Percentiles rank a stretch among this genome's conserved stretches.
phyloP scores from a whole-genome alignment of 2,329 filamentous ascomycete species.

The Fonsecaea pedrosoi region DNA sequence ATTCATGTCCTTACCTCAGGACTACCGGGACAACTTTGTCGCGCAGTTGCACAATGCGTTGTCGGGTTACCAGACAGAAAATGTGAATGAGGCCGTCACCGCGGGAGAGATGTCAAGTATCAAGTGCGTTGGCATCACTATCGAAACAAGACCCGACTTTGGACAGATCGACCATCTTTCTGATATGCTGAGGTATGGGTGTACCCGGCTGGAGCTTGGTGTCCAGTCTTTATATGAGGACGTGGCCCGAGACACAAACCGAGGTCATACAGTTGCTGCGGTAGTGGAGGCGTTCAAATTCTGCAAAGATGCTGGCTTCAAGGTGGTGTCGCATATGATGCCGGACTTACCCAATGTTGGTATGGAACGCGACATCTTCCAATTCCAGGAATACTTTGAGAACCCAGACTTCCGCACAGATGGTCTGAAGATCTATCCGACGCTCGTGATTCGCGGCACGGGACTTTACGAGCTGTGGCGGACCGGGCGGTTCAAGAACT shows the following conservation, averaged over 20 bases:
- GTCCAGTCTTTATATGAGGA: slow-evolving; percentile 98
- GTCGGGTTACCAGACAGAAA: slow-evolving; percentile 90
- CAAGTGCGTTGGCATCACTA: slow-evolving; percentile 98
- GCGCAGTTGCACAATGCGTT: slow-evolving; percentile 95
- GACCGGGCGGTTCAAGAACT: slow-evolving; percentile 96
- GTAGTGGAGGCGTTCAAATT: slow-evolving; percentile 96
- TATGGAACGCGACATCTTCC: slow-evolving; percentile 95
- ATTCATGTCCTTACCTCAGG: slow-evolving; percentile 93
- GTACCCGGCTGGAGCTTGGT: slow-evolving; percentile 90
- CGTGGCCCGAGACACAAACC: slow-evolving; percentile 95
- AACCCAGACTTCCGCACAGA: slow-evolving; percentile 96
- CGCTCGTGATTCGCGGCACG: slow-evolving; percentile 93
- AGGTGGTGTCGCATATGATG: slow-evolving; percentile 99
- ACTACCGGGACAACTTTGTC: slow-evolving; percentile 92
- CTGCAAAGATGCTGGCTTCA: slow-evolving; percentile 98
- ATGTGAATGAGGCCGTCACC: slow-evolving; percentile 93
- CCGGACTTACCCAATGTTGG: slow-evolving; percentile 96
- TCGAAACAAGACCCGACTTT: slow-evolving; percentile 96
- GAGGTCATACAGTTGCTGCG: slow-evolving; percentile 92
- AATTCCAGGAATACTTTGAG: slow-evolving; percentile 97
- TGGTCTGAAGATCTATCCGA: slow-evolving; percentile 97
- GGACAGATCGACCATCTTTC: slow-evolving; percentile 94
- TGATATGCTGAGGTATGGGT: slow-evolving; percentile 97
- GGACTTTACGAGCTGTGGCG: slow-evolving; percentile 97
- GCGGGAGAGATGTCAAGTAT: slow-evolving; percentile 96